Evolutionary conservation across 768 basidiomycete genomes (phyloP).

Genomic region (Termitomyces sp.): DNA sequence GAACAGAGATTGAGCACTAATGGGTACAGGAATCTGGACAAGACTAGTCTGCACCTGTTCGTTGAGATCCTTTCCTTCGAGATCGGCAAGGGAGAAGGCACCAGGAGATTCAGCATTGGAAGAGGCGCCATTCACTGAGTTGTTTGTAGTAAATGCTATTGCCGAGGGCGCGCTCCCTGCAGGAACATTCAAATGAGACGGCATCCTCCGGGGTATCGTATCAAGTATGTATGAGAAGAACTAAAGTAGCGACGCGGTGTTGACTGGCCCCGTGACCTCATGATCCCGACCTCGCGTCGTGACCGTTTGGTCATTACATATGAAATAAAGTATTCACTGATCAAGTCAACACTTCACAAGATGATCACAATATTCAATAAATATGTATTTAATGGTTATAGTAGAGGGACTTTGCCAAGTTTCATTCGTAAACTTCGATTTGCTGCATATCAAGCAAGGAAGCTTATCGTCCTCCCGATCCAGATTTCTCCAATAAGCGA

Average conservation of each 20-base stretch:
- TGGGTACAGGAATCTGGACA: background rate
- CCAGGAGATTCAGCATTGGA: slow-evolving; percentile 13
- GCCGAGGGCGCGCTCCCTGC: slow-evolving; percentile 13
- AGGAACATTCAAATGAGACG: slow-evolving; percentile 14
- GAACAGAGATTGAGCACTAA: background rate
- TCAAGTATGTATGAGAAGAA: background rate
- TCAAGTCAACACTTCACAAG: too few relatives aligned
- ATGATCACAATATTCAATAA: too few relatives aligned
- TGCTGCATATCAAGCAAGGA: too few relatives aligned
- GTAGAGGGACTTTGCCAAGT: too few relatives aligned
- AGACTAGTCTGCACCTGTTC: slow-evolving; percentile 34
- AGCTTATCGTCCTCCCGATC: too few relatives aligned
- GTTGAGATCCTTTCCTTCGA: slow-evolving; percentile 38
- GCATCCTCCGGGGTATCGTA: slow-evolving; percentile 12
- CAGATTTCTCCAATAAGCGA: too few relatives aligned
- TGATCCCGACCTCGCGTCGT: background rate
- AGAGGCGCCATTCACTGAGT: slow-evolving; percentile 18
- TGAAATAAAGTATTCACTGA: too few relatives aligned
- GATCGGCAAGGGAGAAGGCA: slow-evolving; percentile 29
- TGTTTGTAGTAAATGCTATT: slow-evolving; percentile 18
- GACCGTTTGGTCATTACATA: too few relatives aligned
- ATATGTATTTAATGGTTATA: too few relatives aligned
- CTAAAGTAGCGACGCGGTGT: background rate
- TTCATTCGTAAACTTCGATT: too few relatives aligned
- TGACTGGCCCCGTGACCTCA: slow-evolving; percentile 10